Base-by-base conservation (phyloP, 2,329 filamentous ascomycete genomes). In the Keithomyces neogunnii region DNA sequence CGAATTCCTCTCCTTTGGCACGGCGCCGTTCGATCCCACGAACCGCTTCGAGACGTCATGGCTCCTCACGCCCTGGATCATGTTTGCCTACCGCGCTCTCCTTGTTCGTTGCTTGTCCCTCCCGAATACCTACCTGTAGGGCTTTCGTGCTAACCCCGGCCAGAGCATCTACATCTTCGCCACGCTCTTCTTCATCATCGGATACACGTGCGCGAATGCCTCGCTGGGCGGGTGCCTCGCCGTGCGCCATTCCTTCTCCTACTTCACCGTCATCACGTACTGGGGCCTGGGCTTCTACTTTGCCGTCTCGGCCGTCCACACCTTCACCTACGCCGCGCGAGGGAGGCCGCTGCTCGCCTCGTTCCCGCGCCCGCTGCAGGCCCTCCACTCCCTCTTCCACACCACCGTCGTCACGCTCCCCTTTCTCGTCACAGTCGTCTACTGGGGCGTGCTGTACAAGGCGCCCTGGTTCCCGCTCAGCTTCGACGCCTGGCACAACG, bases 251-350 rank as follows among this genome's bases (percentile, higher is more conserved):
- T 77, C 76, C 45, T 93, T 95, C 72, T 88, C 84, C 60, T 95
- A 82, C 74, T 95, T 95, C 73, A 95, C 89, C 31, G 75, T 84
- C 61, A 73, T 93, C 53, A 88, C 86, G 8, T 93, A 85, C 75
- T 93, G 87, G 87, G 88, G 88, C 2, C 70, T 92, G 36, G 83
- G 80, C 29, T 92, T 91, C 70, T 95, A 95, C 74, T 85, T 85
- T 64, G 73, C 83, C 51, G 71, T 84, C 61, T 75, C 85, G 1
- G 75, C 85, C 19, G 55, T 81, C 19, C 88, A 95, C 71, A 89
- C 86, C 5, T 70, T 81, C 49, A 76, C 75, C 46, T 93, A 92
- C 69, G 77, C 78, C 10, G 67, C 70, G 42, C 70, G 69, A 31
- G 75, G 78, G 44, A 63, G 65, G 3, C 70, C 81, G 0, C 73